Percentiles rank a stretch among this genome's conserved stretches.
Conservation (phyloP, 768 basidiomycete genomes). For the Termitomyces sp. region DNA sequence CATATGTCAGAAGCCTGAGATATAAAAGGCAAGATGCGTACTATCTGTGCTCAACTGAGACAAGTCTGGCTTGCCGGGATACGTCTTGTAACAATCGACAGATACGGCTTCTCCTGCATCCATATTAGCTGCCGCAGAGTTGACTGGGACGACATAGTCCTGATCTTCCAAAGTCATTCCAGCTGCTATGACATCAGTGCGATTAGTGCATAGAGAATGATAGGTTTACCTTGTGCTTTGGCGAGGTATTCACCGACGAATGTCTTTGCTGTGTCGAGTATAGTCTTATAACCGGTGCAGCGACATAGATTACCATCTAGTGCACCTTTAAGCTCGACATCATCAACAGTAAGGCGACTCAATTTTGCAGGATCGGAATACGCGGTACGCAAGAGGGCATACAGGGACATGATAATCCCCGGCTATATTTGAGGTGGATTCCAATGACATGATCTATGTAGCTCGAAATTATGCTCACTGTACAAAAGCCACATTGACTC, state of each 20-base stretch:
- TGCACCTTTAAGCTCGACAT: slow-evolving; percentile 12
- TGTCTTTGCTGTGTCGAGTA: slow-evolving; percentile 13
- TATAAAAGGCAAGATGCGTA: neutral
- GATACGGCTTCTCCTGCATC: slow-evolving; percentile 9
- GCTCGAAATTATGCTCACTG: neutral
- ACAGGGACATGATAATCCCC: slow-evolving; percentile 14
- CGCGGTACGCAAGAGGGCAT: slow-evolving; percentile 12
- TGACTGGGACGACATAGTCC: slow-evolving; percentile 9
- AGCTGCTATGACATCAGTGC: neutral
- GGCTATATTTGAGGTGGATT: neutral
- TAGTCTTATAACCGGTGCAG: slow-evolving; percentile 13
- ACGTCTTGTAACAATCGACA: slow-evolving; percentile 1
- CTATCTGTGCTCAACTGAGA: slow-evolving; percentile 1
- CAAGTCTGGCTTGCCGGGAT: neutral
- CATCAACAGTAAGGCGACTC: slow-evolving; percentile 10
- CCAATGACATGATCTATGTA: neutral
- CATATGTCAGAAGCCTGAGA: neutral
- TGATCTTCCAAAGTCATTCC: neutral
- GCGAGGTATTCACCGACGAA: slow-evolving; percentile 13
- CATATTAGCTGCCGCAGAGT: slow-evolving; percentile 10
- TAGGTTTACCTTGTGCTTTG: slow-evolving; percentile 3
- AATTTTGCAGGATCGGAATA: slow-evolving; percentile 13
- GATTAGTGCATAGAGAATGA: neutral
- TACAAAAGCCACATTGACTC: slow-evolving; percentile 14
- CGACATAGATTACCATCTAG: slow-evolving; percentile 14